Evolutionary conservation across 2,329 filamentous ascomycete genomes (phyloP), one percentile per base, ranked within the genome.

Genomic region (Phialophora verrucosa): DNA sequence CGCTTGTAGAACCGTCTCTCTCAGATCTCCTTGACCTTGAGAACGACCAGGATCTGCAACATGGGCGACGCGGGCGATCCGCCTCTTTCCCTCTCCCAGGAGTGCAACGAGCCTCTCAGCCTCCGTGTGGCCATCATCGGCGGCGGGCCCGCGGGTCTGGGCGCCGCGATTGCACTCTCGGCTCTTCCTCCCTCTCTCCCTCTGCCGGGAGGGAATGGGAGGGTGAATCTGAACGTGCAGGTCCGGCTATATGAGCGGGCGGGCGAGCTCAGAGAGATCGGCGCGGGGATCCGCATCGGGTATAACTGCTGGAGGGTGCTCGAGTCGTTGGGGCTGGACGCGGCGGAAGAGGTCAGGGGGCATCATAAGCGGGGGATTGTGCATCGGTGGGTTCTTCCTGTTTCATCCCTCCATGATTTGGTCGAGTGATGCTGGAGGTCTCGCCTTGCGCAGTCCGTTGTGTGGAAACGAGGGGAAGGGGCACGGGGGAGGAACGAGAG

Each of bases 281-380:
- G 82, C 0, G 82, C 82, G 0, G 83, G 82, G 0, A 83, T 84
- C 62, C 79, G 76, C 54, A 79, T 84, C 17, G 77, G 78, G 1
- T 74, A 77, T 7, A 83, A 84, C 70, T 78, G 78, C 14, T 84
- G 82, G 83, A 81, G 77, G 53, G 79, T 83, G 4, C 72, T 84
- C 17, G 80, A 80, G 54, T 69, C 83, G 31, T 74, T 84, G 2
- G 82, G 81, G 31, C 31, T 32, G 31, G 31, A 32, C 10, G 81
- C 78, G 1, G 80, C 78, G 3, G 75, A 80, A 53, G 68, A 65
- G 11, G 73, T 80, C 0, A 79, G 72, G 35, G 78, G 78, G 3
- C 78, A 79, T 64, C 68, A 73, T n/a, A 75, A 77, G 14, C 72
- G 66, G 27, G 71, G 72, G 1, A 69, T 77, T 14, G 53, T 76